Evolutionary conservation across 2,329 filamentous ascomycete species (phyloP).

Genomic region (Pseudocercospora fuligena): DNA sequence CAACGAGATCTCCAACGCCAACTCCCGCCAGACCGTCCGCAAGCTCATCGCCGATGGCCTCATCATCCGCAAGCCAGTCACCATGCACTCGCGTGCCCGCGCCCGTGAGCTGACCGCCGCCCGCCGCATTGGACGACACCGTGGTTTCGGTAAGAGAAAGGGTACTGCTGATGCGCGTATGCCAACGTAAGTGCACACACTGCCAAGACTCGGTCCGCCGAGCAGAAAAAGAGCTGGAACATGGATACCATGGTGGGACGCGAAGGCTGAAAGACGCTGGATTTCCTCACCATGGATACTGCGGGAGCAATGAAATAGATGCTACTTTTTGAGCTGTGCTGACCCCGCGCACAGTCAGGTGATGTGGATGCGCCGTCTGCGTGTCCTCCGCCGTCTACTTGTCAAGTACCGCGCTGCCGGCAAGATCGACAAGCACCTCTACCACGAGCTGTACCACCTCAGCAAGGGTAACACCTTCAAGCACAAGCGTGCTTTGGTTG

Average conservation of each 20-base stretch:
- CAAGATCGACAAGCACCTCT: slow-evolving; percentile 99
- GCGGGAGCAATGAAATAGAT: slow-evolving; percentile 10
- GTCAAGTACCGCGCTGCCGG: slow-evolving; percentile 99
- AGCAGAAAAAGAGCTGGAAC: slow-evolving; percentile 6
- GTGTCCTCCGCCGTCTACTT: slow-evolving; percentile 97
- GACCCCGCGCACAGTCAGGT: slow-evolving; percentile 71
- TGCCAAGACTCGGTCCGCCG: slow-evolving; percentile 5
- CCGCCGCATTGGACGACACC: slow-evolving; percentile 94
- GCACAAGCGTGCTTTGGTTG: slow-evolving; percentile 99
- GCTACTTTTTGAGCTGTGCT: slow-evolving; percentile 29
- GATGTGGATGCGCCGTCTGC: slow-evolving; percentile 99
- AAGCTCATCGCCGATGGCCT: slow-evolving; percentile 99
- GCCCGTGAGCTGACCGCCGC: slow-evolving; percentile 94
- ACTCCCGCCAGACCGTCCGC: slow-evolving; percentile 99
- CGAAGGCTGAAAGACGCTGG: slow-evolving; percentile 13
- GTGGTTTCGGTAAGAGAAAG: slow-evolving; percentile 99
- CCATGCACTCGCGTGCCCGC: slow-evolving; percentile 98
- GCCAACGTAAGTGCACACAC: slow-evolving; percentile 74
- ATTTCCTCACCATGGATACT: slow-evolving; percentile 12
- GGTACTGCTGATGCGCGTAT: slow-evolving; percentile 99
- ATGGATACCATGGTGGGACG: slow-evolving; percentile 12
- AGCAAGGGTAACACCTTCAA: slow-evolving; percentile 99
- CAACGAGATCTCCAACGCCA: slow-evolving; percentile 99
- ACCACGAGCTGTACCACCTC: slow-evolving; percentile 99
- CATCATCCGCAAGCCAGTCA: slow-evolving; percentile 99